Evolutionary conservation across 169 alveolate genomes (phyloP), one percentile per base, ranked within the genome.

Genomic region (Cryptosporidium ryanae): DNA sequence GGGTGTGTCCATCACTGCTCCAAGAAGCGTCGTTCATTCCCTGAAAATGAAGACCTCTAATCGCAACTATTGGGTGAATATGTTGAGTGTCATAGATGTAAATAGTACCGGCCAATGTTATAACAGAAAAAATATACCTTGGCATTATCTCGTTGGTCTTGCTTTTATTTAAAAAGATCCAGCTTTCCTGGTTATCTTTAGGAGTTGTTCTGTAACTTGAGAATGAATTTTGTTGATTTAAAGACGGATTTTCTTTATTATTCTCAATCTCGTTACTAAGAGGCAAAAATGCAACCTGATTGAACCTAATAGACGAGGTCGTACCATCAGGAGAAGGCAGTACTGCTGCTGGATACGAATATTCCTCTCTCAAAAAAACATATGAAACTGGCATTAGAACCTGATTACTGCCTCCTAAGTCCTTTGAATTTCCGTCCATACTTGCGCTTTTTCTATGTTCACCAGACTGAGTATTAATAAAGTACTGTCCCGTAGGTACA

Each of bases 21-120:
- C 99, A 96, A 50, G 97, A 92, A 32, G 94, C 91, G 89, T 96
- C 99, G 13, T 98, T 96, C 89, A 96, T 94, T 31, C 97, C 94
- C 84, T 96, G 95, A 83, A 94, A 94, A 91, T 96, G 99, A 29
- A 95, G 94, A 91, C 95, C 95, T 59, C 96, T 95, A 38, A 96
- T 93, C 71, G 96, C 95, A 57, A 96, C 96, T 50, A 95, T 92
- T 50, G 99, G 99, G 46, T 84, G 90, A 44, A 92, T 54, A 63
- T 92, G 94, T 67, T 92, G 92, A 43, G 96, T 94, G 83, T 95
- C 97, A 84, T 94, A 94, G 66, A 95, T 90, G 76, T 94, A 92
- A 32, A 95, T 90, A 70, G 95, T 92, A 12, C 97, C 97, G 65
- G 93, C 96, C 64, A 94, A 84, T 27, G 97, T 95, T 25, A 96